These are phyloP conservation scores for Chrysoporthe puriensis DNA, from an alignment of 2,329 filamentous ascomycete genomes.

Conservation along the genomic window DNA sequence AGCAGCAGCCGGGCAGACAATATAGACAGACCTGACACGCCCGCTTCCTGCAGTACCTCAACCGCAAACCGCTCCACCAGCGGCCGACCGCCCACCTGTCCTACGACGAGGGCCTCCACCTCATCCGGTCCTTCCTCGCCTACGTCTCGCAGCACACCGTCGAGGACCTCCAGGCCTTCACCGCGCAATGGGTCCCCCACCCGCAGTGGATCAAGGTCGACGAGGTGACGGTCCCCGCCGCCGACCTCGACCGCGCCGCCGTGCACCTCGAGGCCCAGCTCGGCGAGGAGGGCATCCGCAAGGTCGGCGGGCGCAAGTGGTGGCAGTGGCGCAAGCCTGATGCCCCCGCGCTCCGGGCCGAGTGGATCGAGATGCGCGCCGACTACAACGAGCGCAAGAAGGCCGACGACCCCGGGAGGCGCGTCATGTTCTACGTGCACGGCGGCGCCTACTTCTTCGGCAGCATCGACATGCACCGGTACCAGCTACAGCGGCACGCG, in stretches of 20 bases:
- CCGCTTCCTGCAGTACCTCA: conserved; percentile 67
- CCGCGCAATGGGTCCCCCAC: conserved; percentile 85
- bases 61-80: conserved; percentile 72
- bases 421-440: conserved; percentile 92
- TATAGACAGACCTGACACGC: background rate
- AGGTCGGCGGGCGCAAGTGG: conserved; percentile 82
- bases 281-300: conserved; percentile 73
- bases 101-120: conserved; percentile 88
- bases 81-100: conserved; percentile 90
- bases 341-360: conserved; percentile 69
- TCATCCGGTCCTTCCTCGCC: conserved; percentile 83
- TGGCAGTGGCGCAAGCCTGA: conserved; percentile 80
- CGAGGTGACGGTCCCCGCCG: conserved; percentile 64
- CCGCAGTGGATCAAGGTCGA: conserved; percentile 87
- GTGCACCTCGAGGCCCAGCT: conserved; percentile 71
- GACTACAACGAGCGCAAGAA: conserved; percentile 76
- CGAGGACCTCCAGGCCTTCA: conserved; percentile 92
- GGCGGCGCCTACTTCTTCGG: conserved; percentile 96
- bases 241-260: conserved; percentile 69
- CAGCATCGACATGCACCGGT: conserved; percentile 94
- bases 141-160: conserved; percentile 89
- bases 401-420: conserved; percentile 61
- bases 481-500: conserved; percentile 95
- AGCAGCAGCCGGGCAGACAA: background rate
- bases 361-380: conserved; percentile 95